These are phyloP conservation scores for Citrus hindsii DNA, from an alignment of 345 rosid genomes.

Conservation along the genomic window DNA sequence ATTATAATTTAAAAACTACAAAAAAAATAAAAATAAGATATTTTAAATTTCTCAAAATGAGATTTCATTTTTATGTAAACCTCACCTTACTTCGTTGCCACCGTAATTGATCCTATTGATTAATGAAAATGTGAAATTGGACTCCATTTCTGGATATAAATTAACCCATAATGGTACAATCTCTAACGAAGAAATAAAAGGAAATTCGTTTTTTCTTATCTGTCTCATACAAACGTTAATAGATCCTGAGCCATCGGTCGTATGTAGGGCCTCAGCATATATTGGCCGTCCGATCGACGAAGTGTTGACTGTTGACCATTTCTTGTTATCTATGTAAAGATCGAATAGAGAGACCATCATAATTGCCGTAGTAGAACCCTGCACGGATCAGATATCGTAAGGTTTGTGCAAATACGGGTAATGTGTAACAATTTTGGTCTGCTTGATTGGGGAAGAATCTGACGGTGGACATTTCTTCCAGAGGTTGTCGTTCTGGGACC, in stretches of 20 bases:
- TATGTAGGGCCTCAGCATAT: neutral
- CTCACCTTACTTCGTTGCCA: slow-evolving; percentile 10
- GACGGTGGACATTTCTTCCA: slow-evolving; percentile 17
- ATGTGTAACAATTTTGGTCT: slow-evolving; percentile 17
- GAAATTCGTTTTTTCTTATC: neutral
- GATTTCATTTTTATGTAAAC: too few species aligned
- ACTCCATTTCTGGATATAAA: neutral
- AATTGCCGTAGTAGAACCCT: slow-evolving; percentile 25
- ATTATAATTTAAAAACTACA: neutral
- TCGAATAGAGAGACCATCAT: slow-evolving; percentile 14
- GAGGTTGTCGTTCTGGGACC: neutral
- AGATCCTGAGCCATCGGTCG: neutral
- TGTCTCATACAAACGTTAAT: slow-evolving; percentile 13
- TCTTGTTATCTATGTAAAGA: slow-evolving; percentile 6
- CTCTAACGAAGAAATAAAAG: slow-evolving; percentile 11
- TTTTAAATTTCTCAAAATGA: neutral
- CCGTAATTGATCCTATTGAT: slow-evolving; percentile 15
- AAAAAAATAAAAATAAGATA: too few species aligned
- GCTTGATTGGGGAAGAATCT: slow-evolving; percentile 16
- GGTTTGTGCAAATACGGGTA: neutral
- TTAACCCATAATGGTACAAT: neutral
- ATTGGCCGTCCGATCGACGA: neutral
- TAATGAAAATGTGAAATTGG: neutral
- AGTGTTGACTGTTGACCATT: slow-evolving; percentile 21
- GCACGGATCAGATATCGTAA: slow-evolving; percentile 17